Evolutionary conservation across 371 early-diverging fungal species (phyloP).

Genomic region (Blakeslea trispora): DNA sequence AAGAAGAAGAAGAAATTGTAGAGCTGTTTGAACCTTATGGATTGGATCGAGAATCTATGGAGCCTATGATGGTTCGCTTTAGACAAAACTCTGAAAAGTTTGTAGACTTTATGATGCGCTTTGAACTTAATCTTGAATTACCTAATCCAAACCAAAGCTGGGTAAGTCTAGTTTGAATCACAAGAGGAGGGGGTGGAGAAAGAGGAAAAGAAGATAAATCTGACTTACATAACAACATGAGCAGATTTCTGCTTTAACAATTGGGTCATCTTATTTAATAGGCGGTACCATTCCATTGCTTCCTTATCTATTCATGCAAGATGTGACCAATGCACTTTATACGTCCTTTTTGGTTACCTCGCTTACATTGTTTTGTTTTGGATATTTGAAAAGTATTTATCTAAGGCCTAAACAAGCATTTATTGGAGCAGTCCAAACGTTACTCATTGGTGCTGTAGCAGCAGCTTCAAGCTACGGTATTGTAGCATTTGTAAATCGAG

Average conservation of each 20-base stretch:
- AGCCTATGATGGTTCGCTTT: conserved; percentile 61
- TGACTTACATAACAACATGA: background rate
- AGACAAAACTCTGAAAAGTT: conserved; percentile 57
- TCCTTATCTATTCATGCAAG: conserved; percentile 60
- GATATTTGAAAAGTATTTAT: conserved; percentile 63
- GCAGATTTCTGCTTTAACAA: conserved; percentile 65
- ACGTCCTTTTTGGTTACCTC: conserved; percentile 59
- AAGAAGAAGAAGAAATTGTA: conserved; percentile 68
- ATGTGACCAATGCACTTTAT: conserved; percentile 49
- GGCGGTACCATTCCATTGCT: conserved; percentile 72
- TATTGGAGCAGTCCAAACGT: conserved; percentile 58
- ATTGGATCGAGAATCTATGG: conserved; percentile 50
- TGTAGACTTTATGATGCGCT: conserved; percentile 79
- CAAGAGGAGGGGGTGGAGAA: too few species aligned
- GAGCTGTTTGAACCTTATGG: conserved; percentile 67
- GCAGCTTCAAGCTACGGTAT: conserved; percentile 58
- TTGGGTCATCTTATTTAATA: conserved; percentile 68
- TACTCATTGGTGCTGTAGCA: conserved; percentile 65
- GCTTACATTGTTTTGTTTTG: conserved; percentile 67
- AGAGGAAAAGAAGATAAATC: background rate
- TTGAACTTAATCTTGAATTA: conserved; percentile 69
- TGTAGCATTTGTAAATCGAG: conserved; percentile 32
- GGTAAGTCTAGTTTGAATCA: too few species aligned
- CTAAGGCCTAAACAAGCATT: conserved; percentile 52
- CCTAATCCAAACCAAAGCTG: conserved; percentile 63